These are phyloP conservation scores for Arabis hirsuta DNA, from an alignment of 345 rosid species.

Conservation along the genomic window DNA sequence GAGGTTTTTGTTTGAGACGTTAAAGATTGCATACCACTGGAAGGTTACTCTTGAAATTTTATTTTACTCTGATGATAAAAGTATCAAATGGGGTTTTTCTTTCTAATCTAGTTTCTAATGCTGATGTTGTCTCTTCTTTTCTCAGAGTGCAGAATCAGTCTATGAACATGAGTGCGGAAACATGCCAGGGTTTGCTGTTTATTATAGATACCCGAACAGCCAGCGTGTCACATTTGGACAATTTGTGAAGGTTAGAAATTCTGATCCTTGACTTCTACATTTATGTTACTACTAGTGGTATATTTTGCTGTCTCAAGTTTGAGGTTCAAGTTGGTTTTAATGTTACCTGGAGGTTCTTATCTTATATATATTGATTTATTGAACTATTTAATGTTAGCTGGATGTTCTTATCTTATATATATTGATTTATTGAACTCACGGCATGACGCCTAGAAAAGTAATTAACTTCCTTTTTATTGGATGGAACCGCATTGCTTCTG, in stretches of 20 bases:
- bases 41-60: slow-evolving; percentile 57
- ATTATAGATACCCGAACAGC: slow-evolving; percentile 93
- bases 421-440: slow-evolving; percentile 6
- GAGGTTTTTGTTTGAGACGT: slow-evolving; percentile 86
- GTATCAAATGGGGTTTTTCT: background rate
- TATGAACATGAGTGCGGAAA: slow-evolving; percentile 97
- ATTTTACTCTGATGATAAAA: slow-evolving; percentile 3
- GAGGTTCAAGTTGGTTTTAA: background rate
- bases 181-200: slow-evolving; percentile 99
- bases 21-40: slow-evolving; percentile 97
- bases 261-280: slow-evolving; percentile 10
- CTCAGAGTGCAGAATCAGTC: slow-evolving; percentile 91
- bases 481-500: slow-evolving; percentile 23
- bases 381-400: background rate
- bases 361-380: too few relatives aligned
- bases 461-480: background rate
- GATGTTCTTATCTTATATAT: background rate
- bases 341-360: too few relatives aligned
- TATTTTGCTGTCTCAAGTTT: slow-evolving; percentile 18
- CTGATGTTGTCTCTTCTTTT: slow-evolving; percentile 33
- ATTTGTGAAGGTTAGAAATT: slow-evolving; percentile 85
- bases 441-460: slow-evolving; percentile 20
- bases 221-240: slow-evolving; percentile 98
- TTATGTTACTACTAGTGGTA: background rate
- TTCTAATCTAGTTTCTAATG: slow-evolving; percentile 24